Conservation (phyloP, 495 filamentous ascomycete genomes). For the Amorphotheca resinae region DNA sequence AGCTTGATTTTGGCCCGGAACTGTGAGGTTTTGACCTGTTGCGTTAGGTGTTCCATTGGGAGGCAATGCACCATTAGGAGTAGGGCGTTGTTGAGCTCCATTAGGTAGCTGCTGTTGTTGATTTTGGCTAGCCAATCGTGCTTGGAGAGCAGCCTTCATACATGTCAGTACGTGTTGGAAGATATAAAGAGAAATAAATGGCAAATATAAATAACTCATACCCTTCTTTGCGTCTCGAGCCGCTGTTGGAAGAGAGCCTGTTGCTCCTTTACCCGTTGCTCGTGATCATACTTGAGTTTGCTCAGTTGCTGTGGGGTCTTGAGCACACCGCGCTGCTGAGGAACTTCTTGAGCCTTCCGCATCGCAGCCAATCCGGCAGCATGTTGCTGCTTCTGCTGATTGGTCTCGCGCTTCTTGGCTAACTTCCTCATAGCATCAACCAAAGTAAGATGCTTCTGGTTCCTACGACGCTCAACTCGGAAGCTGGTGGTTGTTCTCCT, state of each 20-base stretch:
- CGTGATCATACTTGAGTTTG: slow-evolving; percentile 71
- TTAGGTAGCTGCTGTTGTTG: slow-evolving; percentile 22
- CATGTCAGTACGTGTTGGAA: slow-evolving; percentile 19
- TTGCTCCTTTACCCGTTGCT: slow-evolving; percentile 63
- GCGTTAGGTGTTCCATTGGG: slow-evolving; percentile 10
- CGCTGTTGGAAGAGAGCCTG: slow-evolving; percentile 58
- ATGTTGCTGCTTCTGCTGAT: slow-evolving; percentile 76
- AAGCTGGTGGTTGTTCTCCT: slow-evolving; percentile 59
- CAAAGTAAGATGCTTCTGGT: slow-evolving; percentile 71
- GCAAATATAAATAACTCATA: slow-evolving; percentile 25
- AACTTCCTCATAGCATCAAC: slow-evolving; percentile 92
- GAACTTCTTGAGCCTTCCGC: slow-evolving; percentile 57
- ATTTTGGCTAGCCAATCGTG: slow-evolving; percentile 29
- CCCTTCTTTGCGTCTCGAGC: slow-evolving; percentile 40
- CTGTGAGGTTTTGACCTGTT: slow-evolving; percentile 18
- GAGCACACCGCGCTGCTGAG: slow-evolving; percentile 36
- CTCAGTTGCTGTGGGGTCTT: slow-evolving; percentile 83
- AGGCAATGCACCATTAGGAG: slow-evolving; percentile 22
- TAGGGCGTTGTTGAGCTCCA: slow-evolving; percentile 28
- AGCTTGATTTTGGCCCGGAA: slow-evolving; percentile 17
- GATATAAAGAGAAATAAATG: slow-evolving; percentile 4
- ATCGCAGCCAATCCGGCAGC: slow-evolving; percentile 54
- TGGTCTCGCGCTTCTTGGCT: slow-evolving; percentile 83
- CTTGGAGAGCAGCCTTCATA: slow-evolving; percentile 23
- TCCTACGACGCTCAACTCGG: slow-evolving; percentile 73